Percentiles rank a stretch among this genome's conserved stretches.
Conservation (phyloP, 1,284 basidiomycete species). For the Sphagnurus paluster region DNA sequence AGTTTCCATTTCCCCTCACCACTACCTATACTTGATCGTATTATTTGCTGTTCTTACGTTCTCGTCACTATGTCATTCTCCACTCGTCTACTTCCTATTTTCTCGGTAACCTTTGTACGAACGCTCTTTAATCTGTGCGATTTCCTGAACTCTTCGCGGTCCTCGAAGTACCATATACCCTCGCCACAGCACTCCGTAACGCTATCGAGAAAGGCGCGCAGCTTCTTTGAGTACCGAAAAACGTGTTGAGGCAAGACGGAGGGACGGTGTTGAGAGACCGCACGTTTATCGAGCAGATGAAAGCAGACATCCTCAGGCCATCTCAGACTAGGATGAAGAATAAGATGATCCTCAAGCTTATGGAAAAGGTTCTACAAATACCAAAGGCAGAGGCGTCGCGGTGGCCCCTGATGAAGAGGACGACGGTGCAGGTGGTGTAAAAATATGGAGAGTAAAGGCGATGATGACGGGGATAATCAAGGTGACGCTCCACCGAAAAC, state of each 20-base stretch:
- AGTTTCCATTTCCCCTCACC: no score
- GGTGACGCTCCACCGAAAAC: constrained; percentile 20
- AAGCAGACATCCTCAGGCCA: constrained; percentile 77
- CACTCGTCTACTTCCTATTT: no score
- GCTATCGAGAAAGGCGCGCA: constrained; percentile 54
- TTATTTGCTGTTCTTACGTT: no score
- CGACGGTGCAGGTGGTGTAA: constrained; percentile 36
- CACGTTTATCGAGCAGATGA: constrained; percentile 71
- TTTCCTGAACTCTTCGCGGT: no score
- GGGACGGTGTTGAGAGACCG: constrained; percentile 52
- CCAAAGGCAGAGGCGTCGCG: constrained; percentile 29
- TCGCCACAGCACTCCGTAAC: constrained; percentile 45
- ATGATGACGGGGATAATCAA: constrained; percentile 36
- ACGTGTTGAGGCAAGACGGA: constrained; percentile 42
- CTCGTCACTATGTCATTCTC: no score
- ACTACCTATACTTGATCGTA: no score
- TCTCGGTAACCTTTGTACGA: no score
- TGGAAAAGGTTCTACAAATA: constrained; percentile 18
- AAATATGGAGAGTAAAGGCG: constrained; percentile 57
- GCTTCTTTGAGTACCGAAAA: constrained; percentile 46
- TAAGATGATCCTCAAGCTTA: constrained; percentile 36
- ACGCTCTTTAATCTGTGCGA: no score
- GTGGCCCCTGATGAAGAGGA: constrained; percentile 54
- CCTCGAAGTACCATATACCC: no score
- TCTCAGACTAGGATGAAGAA: constrained; percentile 67